Percentiles rank a stretch among this genome's conserved stretches.
phyloP scores from a whole-genome alignment of 2,329 filamentous ascomycete genomes.

The Coniochaeta sp. region DNA sequence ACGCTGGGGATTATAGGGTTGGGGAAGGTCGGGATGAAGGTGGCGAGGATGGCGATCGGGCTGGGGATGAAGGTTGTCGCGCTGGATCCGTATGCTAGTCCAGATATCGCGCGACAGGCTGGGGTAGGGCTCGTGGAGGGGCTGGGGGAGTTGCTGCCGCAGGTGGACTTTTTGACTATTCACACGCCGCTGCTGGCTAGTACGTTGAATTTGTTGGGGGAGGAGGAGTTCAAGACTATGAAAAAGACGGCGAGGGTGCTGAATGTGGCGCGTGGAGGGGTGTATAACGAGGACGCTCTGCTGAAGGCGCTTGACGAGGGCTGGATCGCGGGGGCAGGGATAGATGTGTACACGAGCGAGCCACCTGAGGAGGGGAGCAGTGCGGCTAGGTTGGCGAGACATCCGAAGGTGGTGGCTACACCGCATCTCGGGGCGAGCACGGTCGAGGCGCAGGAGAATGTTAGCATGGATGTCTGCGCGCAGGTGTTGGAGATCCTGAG shows the following conservation, averaged over 20 bases:
- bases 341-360: constrained; percentile 75
- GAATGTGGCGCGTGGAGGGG: constrained; percentile 74
- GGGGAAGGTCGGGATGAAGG: constrained; percentile 77
- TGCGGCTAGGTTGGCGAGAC: constrained; percentile 56
- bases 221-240: constrained; percentile 61
- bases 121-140: constrained; percentile 56
- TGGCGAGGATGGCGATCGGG: constrained; percentile 71
- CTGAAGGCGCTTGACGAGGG: constrained; percentile 63
- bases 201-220: constrained; percentile 66
- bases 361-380: constrained; percentile 51
- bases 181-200: constrained; percentile 75
- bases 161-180: constrained; percentile 70
- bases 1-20: constrained; percentile 69
- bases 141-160: constrained; percentile 54
- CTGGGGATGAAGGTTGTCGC: constrained; percentile 70
- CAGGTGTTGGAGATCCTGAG: constrained; percentile 69
- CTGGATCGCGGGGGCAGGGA: constrained; percentile 67
- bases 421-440: constrained; percentile 77
- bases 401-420: constrained; percentile 68
- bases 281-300: constrained; percentile 70
- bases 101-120: constrained; percentile 60
- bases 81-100: constrained; percentile 71
- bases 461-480: constrained; percentile 74
- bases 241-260: constrained; percentile 66
- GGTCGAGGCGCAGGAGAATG: constrained; percentile 77